Percentiles rank a stretch among this genome's conserved stretches.
phyloP scores from a whole-genome alignment of 495 filamentous ascomycete species.

The Tuber indicum region DNA sequence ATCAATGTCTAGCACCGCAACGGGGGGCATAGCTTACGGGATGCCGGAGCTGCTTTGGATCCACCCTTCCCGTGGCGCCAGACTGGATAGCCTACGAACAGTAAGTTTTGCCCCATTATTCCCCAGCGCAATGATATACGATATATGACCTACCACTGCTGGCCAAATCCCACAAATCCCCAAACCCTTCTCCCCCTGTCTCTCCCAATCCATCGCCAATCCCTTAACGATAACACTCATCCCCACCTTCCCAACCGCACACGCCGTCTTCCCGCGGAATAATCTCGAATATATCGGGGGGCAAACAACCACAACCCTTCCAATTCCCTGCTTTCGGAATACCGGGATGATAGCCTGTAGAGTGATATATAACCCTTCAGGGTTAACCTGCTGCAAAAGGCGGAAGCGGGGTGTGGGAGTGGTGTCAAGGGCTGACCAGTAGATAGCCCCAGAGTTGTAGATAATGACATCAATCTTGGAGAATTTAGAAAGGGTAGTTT shows the following conservation, averaged over 20 bases:
- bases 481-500: constrained; percentile 57
- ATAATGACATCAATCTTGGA: constrained; percentile 63
- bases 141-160: constrained; percentile 52
- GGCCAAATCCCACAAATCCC: constrained; percentile 80
- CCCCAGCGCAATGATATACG: background rate
- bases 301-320: constrained; percentile 69
- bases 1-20: background rate
- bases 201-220: constrained; percentile 72
- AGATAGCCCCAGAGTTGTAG: constrained; percentile 83
- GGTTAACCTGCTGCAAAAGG: constrained; percentile 76
- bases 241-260: constrained; percentile 78
- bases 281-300: constrained; percentile 82
- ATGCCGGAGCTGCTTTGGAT: constrained; percentile 11
- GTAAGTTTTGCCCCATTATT: background rate
- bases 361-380: constrained; percentile 64
- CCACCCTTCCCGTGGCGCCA: constrained; percentile 13
- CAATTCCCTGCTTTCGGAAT: constrained; percentile 44
- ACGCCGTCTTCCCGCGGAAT: constrained; percentile 78
- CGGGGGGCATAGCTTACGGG: constrained; percentile 3
- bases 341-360: constrained; percentile 62
- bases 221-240: constrained; percentile 80
- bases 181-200: constrained; percentile 61
- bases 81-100: constrained; percentile 4
- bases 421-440: constrained; percentile 68
- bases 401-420: constrained; percentile 74